phyloP scores from a whole-genome alignment of 2,329 filamentous ascomycete genomes.

The Alternaria alternata region DNA sequence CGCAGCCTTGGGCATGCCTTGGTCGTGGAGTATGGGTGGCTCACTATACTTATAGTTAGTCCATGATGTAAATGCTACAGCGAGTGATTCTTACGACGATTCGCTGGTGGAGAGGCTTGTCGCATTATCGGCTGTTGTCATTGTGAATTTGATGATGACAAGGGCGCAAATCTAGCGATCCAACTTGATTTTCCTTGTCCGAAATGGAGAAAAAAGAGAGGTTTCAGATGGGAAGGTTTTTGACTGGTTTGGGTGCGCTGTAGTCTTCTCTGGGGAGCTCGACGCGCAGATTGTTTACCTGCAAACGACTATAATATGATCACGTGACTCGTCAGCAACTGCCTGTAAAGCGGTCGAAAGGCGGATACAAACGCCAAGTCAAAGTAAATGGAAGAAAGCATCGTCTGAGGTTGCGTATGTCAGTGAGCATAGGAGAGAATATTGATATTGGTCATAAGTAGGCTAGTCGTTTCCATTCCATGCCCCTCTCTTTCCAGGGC shows the following conservation, averaged over 20 bases:
- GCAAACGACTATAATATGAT: not conserved
- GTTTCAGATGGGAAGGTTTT: not conserved
- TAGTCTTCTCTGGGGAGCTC: not conserved
- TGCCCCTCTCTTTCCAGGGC: not conserved
- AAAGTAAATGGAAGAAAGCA: not conserved
- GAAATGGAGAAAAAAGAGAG: not conserved
- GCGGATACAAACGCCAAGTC: not conserved
- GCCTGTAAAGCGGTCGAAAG: not conserved
- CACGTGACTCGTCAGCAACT: not conserved
- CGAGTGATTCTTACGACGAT: not conserved
- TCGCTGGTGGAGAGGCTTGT: not conserved
- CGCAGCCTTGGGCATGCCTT: not conserved
- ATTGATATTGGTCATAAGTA: not conserved
- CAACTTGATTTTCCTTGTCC: not conserved
- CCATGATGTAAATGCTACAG: too few relatives aligned
- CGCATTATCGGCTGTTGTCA: not conserved
- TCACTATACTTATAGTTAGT: not conserved
- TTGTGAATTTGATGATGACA: not conserved
- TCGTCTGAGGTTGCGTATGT: too few relatives aligned
- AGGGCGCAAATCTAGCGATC: not conserved
- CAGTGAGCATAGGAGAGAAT: too few relatives aligned
- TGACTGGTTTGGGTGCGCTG: not conserved
- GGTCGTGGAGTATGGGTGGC: not conserved
- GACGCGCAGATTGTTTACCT: not conserved
- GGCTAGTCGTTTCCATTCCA: not conserved